phyloP scores from a whole-genome alignment of 805 yeast species.

The Yarrowia porcina region DNA sequence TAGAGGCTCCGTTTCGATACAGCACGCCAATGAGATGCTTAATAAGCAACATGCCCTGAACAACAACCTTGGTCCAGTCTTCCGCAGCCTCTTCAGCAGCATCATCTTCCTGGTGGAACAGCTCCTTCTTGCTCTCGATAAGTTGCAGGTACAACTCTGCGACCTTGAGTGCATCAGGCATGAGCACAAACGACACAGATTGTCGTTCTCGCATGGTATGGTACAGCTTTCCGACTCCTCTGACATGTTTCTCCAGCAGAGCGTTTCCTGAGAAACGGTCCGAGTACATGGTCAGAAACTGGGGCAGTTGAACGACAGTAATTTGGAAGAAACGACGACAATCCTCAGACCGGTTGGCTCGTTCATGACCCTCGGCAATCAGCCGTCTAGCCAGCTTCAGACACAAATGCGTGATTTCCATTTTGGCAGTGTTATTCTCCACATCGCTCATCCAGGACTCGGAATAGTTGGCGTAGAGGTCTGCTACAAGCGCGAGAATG shows the following conservation, averaged over 20 bases:
- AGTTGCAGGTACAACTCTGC: slow-evolving; percentile 58
- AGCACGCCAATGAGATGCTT: slow-evolving; percentile 61
- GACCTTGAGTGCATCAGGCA: slow-evolving; percentile 61
- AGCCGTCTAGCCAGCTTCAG: slow-evolving; percentile 72
- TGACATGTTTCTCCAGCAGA: slow-evolving; percentile 63
- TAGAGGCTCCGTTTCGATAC: slow-evolving; percentile 63
- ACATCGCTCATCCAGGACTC: slow-evolving; percentile 50
- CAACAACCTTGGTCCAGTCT: slow-evolving; percentile 72
- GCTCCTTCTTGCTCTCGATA: slow-evolving; percentile 61
- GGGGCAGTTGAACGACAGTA: slow-evolving; percentile 35
- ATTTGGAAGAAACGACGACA: slow-evolving; percentile 59
- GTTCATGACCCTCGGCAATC: slow-evolving; percentile 71
- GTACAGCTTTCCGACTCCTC: slow-evolving; percentile 73
- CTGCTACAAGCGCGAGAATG: slow-evolving; percentile 56
- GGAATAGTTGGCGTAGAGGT: slow-evolving; percentile 57
- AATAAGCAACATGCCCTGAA: slow-evolving; percentile 55
- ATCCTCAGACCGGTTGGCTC: slow-evolving; percentile 57
- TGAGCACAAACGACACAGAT: slow-evolving; percentile 66
- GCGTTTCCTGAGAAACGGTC: slow-evolving; percentile 60
- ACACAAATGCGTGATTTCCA: slow-evolving; percentile 75
- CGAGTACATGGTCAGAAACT: slow-evolving; percentile 46
- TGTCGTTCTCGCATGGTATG: slow-evolving; percentile 55
- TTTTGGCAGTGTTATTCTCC: slow-evolving; percentile 44
- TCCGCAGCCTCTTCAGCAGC: slow-evolving; percentile 51
- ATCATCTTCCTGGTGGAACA: slow-evolving; percentile 45